A percentile compares a stretch with the other conserved stretches of the same genome.
Evolutionary conservation across 805 yeast genomes (phyloP).

Genomic region (Nakazawaea ishiwadae): DNA sequence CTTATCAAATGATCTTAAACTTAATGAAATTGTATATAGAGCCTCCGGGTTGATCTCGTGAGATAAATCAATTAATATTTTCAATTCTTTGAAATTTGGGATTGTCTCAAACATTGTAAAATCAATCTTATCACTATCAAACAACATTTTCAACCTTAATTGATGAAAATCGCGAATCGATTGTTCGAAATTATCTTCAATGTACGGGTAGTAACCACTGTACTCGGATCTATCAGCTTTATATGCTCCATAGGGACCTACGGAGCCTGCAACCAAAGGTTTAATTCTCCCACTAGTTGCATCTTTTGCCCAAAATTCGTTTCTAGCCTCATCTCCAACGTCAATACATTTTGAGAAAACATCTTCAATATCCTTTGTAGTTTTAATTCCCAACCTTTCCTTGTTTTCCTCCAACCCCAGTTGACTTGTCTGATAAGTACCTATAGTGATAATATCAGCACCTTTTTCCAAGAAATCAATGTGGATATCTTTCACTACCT

Average conservation of each 20-base stretch:
- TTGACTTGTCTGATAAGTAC: conserved; percentile 58
- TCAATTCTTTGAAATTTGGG: conserved; percentile 56
- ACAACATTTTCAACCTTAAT: conserved; percentile 36
- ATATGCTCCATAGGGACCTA: conserved; percentile 78
- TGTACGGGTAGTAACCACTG: conserved; percentile 55
- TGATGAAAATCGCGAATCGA: conserved; percentile 44
- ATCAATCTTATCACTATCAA: conserved; percentile 40
- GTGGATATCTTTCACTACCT: conserved; percentile 42
- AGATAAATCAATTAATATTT: conserved; percentile 40
- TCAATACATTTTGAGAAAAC: conserved; percentile 21
- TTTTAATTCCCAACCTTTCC: conserved; percentile 11
- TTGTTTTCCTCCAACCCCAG: conserved; percentile 29
- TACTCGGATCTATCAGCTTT: conserved; percentile 69
- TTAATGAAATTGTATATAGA: conserved; percentile 28
- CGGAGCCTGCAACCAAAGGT: conserved; percentile 48
- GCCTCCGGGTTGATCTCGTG: conserved; percentile 18
- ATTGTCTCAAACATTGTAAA: conserved; percentile 68
- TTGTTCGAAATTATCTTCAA: conserved; percentile 21
- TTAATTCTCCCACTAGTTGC: background rate
- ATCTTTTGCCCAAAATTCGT: conserved; percentile 5
- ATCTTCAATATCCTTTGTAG: conserved; percentile 14
- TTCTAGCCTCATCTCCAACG: conserved; percentile 22
- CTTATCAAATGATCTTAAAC: conserved; percentile 31
- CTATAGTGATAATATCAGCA: conserved; percentile 48
- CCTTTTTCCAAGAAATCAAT: conserved; percentile 47